Evolutionary conservation across 106 monocot species (phyloP).

Genomic region (Posidonia australis): DNA sequence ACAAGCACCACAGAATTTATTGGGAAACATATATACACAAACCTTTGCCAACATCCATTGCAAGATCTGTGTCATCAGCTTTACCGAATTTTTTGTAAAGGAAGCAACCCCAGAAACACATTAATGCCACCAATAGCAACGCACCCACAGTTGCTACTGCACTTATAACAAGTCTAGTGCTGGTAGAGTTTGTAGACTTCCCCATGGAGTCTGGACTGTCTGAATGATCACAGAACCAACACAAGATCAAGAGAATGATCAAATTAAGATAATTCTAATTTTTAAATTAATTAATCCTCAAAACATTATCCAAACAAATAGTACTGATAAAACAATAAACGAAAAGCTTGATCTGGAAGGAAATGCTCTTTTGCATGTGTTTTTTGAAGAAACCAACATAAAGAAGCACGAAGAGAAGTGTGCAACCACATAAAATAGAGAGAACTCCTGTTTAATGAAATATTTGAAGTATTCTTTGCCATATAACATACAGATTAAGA

Average conservation of each 20-base stretch:
- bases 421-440: too few relatives aligned
- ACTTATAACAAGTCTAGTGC: conserved; percentile 80
- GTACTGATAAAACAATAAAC: too few relatives aligned
- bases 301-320: too few relatives aligned
- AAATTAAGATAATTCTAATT: background rate
- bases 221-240: background rate
- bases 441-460: too few relatives aligned
- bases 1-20: background rate
- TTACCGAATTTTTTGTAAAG: conserved; percentile 93
- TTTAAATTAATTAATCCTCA: too few relatives aligned
- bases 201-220: conserved; percentile 20
- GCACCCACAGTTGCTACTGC: conserved; percentile 91
- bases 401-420: too few relatives aligned
- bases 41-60: conserved; percentile 75
- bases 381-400: too few relatives aligned
- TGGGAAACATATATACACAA: background rate
- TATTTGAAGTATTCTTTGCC: too few relatives aligned
- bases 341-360: too few relatives aligned
- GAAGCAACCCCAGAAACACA: conserved; percentile 99
- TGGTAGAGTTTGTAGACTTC: conserved; percentile 41
- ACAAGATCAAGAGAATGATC: background rate
- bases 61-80: conserved; percentile 46
- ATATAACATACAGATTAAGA: too few relatives aligned
- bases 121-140: conserved; percentile 82
- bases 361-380: too few relatives aligned